Evolutionary conservation across 164 flowering plant species (phyloP).

Genomic region (Nymphaea colorata): DNA sequence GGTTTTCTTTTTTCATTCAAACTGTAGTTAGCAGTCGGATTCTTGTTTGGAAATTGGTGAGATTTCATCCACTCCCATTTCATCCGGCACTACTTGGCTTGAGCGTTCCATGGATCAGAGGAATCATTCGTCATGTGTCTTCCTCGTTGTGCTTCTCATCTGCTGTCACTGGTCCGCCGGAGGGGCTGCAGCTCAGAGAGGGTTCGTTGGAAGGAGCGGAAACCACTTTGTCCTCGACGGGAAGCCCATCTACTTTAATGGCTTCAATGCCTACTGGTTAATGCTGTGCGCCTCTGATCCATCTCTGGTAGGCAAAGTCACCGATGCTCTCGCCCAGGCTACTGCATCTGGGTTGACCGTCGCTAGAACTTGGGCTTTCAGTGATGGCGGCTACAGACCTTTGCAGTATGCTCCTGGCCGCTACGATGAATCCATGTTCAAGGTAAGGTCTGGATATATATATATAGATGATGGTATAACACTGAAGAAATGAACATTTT

Average conservation of each 20-base stretch:
- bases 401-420: constrained; percentile 39
- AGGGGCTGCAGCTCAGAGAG: constrained; percentile 8
- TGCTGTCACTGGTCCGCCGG: too few species aligned
- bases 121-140: too few species aligned
- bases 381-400: constrained; percentile 33
- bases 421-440: constrained; percentile 39
- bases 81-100: too few species aligned
- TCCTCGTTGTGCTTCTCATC: too few species aligned
- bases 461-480: neutral
- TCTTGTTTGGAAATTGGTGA: too few species aligned
- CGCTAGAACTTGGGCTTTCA: constrained; percentile 57
- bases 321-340: constrained; percentile 26
- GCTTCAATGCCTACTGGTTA: constrained; percentile 27
- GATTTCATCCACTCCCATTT: too few species aligned
- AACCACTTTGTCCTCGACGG: constrained; percentile 12
- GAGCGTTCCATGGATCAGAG: too few species aligned
- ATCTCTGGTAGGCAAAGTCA: constrained; percentile 20
- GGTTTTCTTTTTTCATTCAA: too few species aligned
- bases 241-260: constrained; percentile 12
- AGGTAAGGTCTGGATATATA: constrained; percentile 14
- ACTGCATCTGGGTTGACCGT: constrained; percentile 28
- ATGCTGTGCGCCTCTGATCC: constrained; percentile 39
- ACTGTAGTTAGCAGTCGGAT: too few species aligned
- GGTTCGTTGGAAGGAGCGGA: constrained; percentile 13
- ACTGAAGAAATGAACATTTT: too few species aligned